Percentiles rank a stretch among this genome's conserved stretches.
These are phyloP conservation scores for Chiua virens DNA, from an alignment of 768 basidiomycete genomes.

Conservation along the genomic window DNA sequence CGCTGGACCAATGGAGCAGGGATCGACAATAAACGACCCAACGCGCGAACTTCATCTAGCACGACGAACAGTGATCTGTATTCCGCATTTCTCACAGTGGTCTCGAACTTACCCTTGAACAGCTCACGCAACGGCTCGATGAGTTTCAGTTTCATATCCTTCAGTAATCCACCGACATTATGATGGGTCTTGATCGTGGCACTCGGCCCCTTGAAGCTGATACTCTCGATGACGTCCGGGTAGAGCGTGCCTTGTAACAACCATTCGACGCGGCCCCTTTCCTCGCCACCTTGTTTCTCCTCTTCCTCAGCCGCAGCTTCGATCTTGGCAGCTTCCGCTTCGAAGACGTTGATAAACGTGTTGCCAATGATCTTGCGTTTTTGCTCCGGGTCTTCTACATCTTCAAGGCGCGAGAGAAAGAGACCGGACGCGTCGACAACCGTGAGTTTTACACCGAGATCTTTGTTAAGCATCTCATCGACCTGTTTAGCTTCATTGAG, in stretches of 20 bases:
- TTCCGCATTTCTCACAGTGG: background rate
- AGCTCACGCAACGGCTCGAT: slow-evolving; percentile 97
- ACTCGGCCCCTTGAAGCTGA: slow-evolving; percentile 98
- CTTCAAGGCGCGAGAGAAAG: slow-evolving; percentile 86
- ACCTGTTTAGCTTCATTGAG: slow-evolving; percentile 90
- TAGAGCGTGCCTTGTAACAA: slow-evolving; percentile 96
- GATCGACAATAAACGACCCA: slow-evolving; percentile 89
- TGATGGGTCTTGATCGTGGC: slow-evolving; percentile 99
- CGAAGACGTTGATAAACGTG: slow-evolving; percentile 98
- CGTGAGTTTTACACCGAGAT: slow-evolving; percentile 95
- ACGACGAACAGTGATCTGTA: background rate
- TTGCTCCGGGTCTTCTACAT: slow-evolving; percentile 92
- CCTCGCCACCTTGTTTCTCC: slow-evolving; percentile 60
- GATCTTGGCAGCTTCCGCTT: slow-evolving; percentile 88
- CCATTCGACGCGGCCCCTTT: slow-evolving; percentile 95
- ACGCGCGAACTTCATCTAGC: slow-evolving; percentile 90
- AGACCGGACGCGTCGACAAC: slow-evolving; percentile 94
- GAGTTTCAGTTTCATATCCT: slow-evolving; percentile 97
- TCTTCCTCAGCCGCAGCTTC: slow-evolving; percentile 81
- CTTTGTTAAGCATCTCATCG: slow-evolving; percentile 85
- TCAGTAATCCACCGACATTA: slow-evolving; percentile 94
- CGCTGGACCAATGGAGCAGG: slow-evolving; percentile 92
- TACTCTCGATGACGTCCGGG: slow-evolving; percentile 98
- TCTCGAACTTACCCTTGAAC: slow-evolving; percentile 78
- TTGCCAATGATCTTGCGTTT: slow-evolving; percentile 99